phyloP scores from a whole-genome alignment of 2,329 filamentous ascomycete genomes.

The Microascus cirrosus region DNA sequence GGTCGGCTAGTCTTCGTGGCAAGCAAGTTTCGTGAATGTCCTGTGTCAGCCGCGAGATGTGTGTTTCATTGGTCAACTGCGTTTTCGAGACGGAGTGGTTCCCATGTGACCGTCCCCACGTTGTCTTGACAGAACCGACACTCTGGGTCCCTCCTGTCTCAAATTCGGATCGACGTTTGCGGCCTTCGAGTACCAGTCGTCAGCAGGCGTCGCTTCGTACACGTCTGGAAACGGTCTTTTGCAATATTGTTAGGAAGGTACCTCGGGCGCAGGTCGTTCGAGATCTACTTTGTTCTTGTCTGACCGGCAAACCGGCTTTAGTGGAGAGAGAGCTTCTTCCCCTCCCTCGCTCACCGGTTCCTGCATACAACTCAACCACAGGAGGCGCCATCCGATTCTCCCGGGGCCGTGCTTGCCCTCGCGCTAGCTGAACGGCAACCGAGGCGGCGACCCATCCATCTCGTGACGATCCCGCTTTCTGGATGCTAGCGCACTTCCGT shows the following conservation, averaged over 20 bases:
- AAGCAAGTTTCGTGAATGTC: too few relatives aligned
- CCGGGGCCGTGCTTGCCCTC: background rate
- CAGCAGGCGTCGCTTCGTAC: background rate
- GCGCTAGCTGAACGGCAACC: too few relatives aligned
- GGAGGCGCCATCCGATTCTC: background rate
- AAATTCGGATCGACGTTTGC: background rate
- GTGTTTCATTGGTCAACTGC: background rate
- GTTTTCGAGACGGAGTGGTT: background rate
- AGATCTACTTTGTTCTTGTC: background rate
- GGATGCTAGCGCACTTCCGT: background rate
- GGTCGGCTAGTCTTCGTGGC: too few relatives aligned
- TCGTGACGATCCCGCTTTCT: background rate
- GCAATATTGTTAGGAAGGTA: conserved; percentile 3
- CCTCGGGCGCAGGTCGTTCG: background rate
- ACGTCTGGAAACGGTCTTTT: background rate
- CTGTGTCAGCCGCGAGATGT: background rate
- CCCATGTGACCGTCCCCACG: background rate
- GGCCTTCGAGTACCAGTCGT: background rate
- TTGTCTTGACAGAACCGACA: background rate
- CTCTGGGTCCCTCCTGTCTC: background rate
- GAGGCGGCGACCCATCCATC: background rate
- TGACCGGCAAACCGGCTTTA: background rate
- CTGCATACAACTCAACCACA: background rate
- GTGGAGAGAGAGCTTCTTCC: background rate
- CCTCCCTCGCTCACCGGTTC: conserved; percentile 5